Evolutionary conservation across 2,329 filamentous ascomycete species (phyloP).

Genomic region (Blumeria graminis): DNA sequence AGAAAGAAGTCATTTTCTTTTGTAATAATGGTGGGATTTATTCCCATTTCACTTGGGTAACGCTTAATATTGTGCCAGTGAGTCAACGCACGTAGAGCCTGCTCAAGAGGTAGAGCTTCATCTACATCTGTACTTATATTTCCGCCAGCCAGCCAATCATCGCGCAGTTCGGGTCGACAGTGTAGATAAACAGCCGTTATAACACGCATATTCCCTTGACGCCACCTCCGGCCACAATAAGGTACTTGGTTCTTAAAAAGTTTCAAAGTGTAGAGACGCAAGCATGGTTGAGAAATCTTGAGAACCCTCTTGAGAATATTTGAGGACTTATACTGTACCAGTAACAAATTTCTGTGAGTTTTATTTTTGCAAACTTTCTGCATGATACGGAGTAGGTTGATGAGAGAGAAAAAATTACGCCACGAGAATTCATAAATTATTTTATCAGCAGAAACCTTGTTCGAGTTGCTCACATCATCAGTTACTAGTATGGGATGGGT

Average conservation of each 20-base stretch:
- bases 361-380: conserved; percentile 95
- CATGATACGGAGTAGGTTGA: conserved; percentile 88
- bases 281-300: conserved; percentile 65
- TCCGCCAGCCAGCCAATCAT: conserved; percentile 81
- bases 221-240: conserved; percentile 95
- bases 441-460: conserved; percentile 35
- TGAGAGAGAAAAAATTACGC: conserved; percentile 83
- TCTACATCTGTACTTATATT: conserved; percentile 90
- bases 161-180: conserved; percentile 72
- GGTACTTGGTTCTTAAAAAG: conserved; percentile 97
- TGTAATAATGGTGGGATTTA: conserved; percentile 27
- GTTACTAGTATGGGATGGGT: conserved; percentile 28
- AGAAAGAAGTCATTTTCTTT: conserved; percentile 63
- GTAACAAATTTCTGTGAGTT: conserved; percentile 74
- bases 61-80: conserved; percentile 80
- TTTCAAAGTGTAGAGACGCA: conserved; percentile 87
- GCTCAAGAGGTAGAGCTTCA: conserved; percentile 74
- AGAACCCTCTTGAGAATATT: conserved; percentile 80
- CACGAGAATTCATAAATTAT: conserved; percentile 80
- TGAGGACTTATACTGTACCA: conserved; percentile 88
- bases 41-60: conserved; percentile 58
- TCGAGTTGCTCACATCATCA: conserved; percentile 65
- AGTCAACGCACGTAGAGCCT: conserved; percentile 67
- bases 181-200: conserved; percentile 93
- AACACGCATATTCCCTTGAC: conserved; percentile 93